Conservation (phyloP, 1,284 basidiomycete genomes). For the Laetiporus sulphureus region DNA sequence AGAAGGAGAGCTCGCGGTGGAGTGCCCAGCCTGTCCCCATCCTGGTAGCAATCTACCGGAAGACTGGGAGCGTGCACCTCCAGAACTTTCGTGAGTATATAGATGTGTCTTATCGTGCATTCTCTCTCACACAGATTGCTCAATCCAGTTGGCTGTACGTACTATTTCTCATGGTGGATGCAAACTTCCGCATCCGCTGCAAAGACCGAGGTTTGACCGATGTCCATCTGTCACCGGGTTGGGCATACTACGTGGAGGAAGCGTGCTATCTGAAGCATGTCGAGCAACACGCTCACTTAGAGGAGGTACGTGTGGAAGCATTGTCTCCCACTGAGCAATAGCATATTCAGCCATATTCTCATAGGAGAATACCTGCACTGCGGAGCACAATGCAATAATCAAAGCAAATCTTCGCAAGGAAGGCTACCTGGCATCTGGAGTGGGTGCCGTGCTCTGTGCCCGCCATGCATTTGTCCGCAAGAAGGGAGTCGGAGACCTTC, state of each 20-base stretch:
- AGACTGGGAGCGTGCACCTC: neutral
- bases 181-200: neutral
- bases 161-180: neutral
- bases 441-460: no score
- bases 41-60: neutral
- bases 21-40: slow-evolving; percentile 20
- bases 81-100: neutral
- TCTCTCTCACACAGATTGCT: neutral
- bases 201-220: neutral
- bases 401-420: no score
- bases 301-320: slow-evolving; percentile 7
- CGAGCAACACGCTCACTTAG: neutral
- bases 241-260: slow-evolving; percentile 21
- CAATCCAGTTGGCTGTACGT: neutral
- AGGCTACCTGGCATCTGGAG: no score
- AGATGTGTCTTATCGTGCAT: neutral
- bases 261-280: slow-evolving; percentile 9
- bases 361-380: no score
- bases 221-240: no score
- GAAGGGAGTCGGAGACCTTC: no score
- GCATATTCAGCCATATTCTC: no score
- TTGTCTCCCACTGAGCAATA: no score
- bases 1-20: slow-evolving; percentile 14
- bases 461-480: no score
- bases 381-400: no score